Percentiles rank a stretch among this genome's conserved stretches.
Conservation (phyloP, 2,329 filamentous ascomycete genomes). For the Davidsoniella eucalypti region DNA sequence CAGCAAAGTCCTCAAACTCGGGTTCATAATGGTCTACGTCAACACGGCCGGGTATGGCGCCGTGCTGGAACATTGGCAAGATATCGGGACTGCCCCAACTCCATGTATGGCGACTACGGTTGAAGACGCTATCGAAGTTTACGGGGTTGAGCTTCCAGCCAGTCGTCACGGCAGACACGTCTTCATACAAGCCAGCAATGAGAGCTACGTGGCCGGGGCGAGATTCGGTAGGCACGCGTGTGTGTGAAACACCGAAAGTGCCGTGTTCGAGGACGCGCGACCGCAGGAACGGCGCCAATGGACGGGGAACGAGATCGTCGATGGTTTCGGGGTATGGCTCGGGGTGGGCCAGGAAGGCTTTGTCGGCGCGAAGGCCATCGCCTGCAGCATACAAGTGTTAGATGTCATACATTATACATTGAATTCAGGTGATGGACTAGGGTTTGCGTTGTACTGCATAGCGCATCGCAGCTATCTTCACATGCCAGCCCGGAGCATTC, state of each 20-base stretch:
- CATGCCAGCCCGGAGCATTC: too few relatives aligned
- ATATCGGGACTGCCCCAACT: slow-evolving; percentile 99
- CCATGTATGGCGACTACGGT: slow-evolving; percentile 91
- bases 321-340: slow-evolving; percentile 61
- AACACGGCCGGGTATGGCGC: slow-evolving; percentile 73
- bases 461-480: too few relatives aligned
- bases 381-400: slow-evolving; percentile 28
- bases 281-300: slow-evolving; percentile 78
- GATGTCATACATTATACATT: background rate
- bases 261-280: slow-evolving; percentile 76
- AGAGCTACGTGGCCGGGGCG: slow-evolving; percentile 90
- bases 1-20: slow-evolving; percentile 80
- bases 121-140: slow-evolving; percentile 98
- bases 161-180: slow-evolving; percentile 91
- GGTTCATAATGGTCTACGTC: slow-evolving; percentile 73
- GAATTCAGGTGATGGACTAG: background rate
- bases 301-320: slow-evolving; percentile 53
- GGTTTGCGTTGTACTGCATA: too few relatives aligned
- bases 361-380: slow-evolving; percentile 90
- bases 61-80: slow-evolving; percentile 87
- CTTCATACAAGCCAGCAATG: slow-evolving; percentile 92
- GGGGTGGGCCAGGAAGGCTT: slow-evolving; percentile 85
- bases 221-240: slow-evolving; percentile 90
- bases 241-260: slow-evolving; percentile 95
- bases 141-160: slow-evolving; percentile 98